Base-by-base conservation (phyloP, 768 basidiomycete species). In the Boletales sp. region DNA sequence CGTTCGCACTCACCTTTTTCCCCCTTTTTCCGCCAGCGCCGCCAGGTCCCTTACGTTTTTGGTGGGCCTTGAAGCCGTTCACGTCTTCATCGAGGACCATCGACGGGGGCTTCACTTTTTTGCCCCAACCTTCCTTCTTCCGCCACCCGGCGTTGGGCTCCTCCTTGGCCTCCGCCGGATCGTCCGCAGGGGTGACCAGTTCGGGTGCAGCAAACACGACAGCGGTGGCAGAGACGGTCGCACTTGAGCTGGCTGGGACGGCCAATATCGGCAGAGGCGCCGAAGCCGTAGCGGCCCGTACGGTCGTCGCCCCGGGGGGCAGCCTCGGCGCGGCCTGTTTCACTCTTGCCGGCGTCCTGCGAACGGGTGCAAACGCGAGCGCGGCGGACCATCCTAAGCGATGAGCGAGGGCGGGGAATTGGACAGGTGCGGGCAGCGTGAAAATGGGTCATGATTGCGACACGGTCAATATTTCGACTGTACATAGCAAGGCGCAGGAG, bases 81-180 rank as follows among this genome's bases (percentile, higher is more conserved):
- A 93, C 74, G 54, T 93, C 89, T 52, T 93, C 91, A 53, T 93
- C 90, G 10, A 94, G 78, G 18, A 92, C 75, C 89, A 94, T 92
- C 1, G 87, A 87, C 3, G 91, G 91, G 14, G 91, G 90, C 59
- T 91, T 91, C 62, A 92, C 84, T 64, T 91, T 91, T 70, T 86
- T 88, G 38, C 87, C 87, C 90, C 90, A 91, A 57, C 84, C 83
- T 55, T 83, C 80, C 43, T 69, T 61, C 56, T 74, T 66, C 15
- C 75, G 70, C 57, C 74, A 70, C n/a, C 71, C 44, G 4, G 70
- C 49, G 35, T 60, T 52, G 14, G 67, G 55, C 40, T 65, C 61
- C 7, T 63, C 56, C 36, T 68, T 60, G 44, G 48, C 49, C 34
- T 67, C 62, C 10, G 56, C 45, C 45, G 73, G 63, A 10, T 65